Conservation (phyloP, 345 rosid genomes). For the Boechera divaricarpa region DNA sequence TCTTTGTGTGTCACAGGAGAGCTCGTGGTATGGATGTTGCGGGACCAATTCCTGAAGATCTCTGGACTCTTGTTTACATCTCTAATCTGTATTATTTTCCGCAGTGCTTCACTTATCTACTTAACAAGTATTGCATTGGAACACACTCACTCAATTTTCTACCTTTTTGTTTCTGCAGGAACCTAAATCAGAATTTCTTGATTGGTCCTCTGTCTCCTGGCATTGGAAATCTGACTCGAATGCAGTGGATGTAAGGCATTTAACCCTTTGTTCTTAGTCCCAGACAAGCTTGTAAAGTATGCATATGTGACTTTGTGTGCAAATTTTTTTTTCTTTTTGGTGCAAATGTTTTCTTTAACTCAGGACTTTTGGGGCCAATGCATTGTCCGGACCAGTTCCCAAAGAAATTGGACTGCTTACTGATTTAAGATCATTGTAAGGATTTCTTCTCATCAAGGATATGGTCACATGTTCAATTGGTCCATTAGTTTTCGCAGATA, state of each 20-base stretch:
- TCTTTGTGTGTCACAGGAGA: constrained; percentile 34
- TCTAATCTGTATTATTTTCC: constrained; percentile 34
- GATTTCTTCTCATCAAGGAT: background rate
- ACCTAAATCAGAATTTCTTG: constrained; percentile 42
- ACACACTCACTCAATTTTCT: background rate
- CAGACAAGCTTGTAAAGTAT: background rate
- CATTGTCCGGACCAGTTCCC: constrained; percentile 70
- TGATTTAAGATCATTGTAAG: constrained; percentile 61
- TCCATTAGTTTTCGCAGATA: background rate
- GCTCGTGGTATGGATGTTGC: constrained; percentile 35
- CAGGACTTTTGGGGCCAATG: constrained; percentile 65
- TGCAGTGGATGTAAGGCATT: constrained; percentile 71
- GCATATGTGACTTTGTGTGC: background rate
- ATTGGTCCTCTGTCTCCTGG: constrained; percentile 45
- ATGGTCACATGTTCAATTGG: background rate
- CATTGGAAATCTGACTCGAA: constrained; percentile 47
- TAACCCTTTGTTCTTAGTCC: background rate
- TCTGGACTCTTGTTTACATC: constrained; percentile 47
- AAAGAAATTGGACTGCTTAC: constrained; percentile 72
- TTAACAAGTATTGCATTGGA: background rate
- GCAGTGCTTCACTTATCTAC: background rate
- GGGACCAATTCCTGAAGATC: constrained; percentile 45
- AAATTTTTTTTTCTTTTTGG: background rate
- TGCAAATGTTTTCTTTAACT: background rate
- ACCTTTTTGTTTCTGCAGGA: constrained; percentile 23